Percentiles rank a stretch among this genome's conserved stretches.
Evolutionary conservation across 2,329 filamentous ascomycete species (phyloP).

Genomic region (Lachnellula occidentalis): DNA sequence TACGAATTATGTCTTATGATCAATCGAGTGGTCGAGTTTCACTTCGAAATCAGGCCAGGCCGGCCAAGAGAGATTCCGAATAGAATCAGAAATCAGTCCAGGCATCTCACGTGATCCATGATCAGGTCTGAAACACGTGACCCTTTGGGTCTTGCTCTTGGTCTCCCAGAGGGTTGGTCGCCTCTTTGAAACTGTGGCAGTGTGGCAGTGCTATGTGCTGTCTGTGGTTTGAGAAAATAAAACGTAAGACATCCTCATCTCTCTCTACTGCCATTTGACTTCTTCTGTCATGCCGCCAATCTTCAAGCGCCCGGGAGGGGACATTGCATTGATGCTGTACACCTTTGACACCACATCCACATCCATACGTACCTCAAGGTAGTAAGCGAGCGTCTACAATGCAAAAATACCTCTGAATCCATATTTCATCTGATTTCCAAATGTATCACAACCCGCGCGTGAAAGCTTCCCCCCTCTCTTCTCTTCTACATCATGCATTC

Average conservation of each 20-base stretch:
- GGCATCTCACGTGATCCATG: background rate
- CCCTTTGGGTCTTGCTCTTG: background rate
- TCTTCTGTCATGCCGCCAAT: background rate
- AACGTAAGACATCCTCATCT: background rate
- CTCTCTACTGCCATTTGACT: background rate
- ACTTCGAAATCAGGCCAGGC: background rate
- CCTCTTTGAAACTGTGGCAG: background rate
- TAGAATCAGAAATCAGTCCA: background rate
- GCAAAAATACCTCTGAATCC: too few species aligned
- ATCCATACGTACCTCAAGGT: background rate
- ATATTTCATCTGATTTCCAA: background rate
- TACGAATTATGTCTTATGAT: background rate
- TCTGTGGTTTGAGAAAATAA: background rate
- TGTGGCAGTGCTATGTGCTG: background rate
- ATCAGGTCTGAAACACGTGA: background rate
- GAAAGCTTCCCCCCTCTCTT: background rate
- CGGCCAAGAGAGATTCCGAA: background rate
- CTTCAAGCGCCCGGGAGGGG: constrained; percentile 2
- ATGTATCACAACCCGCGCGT: background rate
- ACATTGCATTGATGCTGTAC: background rate
- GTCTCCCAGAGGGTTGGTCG: background rate
- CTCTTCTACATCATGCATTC: background rate
- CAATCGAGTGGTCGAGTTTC: constrained; percentile 1
- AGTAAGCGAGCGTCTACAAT: background rate
- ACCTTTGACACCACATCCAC: background rate